Percentiles rank a stretch among this genome's conserved stretches.
phyloP scores from a whole-genome alignment of 345 rosid species.

The Lumnitzera littorea region DNA sequence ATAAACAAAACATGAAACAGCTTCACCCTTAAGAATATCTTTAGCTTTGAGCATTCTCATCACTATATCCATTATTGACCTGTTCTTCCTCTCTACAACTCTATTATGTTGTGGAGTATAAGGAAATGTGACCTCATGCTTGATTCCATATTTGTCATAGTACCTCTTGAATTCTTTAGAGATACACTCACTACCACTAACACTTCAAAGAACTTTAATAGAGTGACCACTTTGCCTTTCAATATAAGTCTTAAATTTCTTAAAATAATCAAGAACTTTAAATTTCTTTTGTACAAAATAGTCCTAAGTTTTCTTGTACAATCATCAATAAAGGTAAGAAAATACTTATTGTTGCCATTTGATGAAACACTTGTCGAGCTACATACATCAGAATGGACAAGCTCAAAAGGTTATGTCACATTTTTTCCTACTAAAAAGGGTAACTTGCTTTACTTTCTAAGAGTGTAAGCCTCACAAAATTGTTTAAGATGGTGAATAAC shows the following conservation, averaged over 20 bases:
- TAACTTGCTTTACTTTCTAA: background rate
- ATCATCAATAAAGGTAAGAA: conserved; percentile 7
- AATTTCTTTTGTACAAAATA: background rate
- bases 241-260: background rate
- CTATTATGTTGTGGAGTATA: conserved; percentile 11
- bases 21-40: background rate
- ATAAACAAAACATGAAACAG: too few relatives aligned
- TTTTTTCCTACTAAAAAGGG: background rate
- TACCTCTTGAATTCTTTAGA: background rate
- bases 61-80: background rate
- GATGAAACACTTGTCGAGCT: background rate
- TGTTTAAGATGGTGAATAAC: conserved; percentile 1
- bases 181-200: conserved; percentile 2
- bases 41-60: background rate
- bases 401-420: background rate
- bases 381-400: conserved; percentile 1
- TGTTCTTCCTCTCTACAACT: background rate
- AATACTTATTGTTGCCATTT: conserved; percentile 4
- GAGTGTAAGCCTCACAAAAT: conserved; percentile 1
- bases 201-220: background rate
- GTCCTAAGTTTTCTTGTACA: conserved; percentile 2
- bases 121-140: conserved; percentile 1
- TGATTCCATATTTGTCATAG: background rate
- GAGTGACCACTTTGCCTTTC: background rate
- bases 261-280: background rate